Percentiles rank a stretch among this genome's conserved stretches.
Conservation (phyloP, 192 early-diverging fungal genomes). For the Entophlyctis luteolus region DNA sequence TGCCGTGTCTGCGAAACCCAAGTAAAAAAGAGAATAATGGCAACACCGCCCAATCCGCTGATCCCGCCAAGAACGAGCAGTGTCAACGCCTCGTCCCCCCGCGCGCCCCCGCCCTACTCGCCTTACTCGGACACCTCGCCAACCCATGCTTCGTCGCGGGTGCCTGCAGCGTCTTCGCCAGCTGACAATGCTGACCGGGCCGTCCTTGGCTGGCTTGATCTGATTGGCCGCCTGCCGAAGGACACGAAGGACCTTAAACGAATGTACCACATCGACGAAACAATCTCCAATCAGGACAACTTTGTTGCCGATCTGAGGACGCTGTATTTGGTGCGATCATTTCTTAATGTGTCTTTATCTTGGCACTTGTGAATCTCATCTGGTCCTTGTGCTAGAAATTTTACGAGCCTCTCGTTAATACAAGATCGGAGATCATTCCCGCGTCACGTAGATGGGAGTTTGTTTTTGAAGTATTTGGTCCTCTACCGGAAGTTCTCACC, state of each 20-base stretch:
- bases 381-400: not conserved
- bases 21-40: too few species aligned
- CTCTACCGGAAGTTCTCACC: not conserved
- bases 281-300: constrained; percentile 7
- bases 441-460: not conserved
- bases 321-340: not conserved
- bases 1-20: too few species aligned
- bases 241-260: not conserved
- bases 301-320: not conserved
- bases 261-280: constrained; percentile 19
- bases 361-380: not conserved
- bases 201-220: not conserved
- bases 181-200: too few species aligned
- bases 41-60: too few species aligned
- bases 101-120: too few species aligned
- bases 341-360: not conserved
- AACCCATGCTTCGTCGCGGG: too few species aligned
- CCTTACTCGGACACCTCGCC: too few species aligned
- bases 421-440: not conserved
- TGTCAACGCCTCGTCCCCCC: too few species aligned
- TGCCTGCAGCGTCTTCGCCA: too few species aligned
- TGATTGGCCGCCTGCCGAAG: not conserved
- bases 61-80: too few species aligned
- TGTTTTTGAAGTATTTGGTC: constrained; percentile 5
- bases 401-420: not conserved